Evolutionary conservation across 139 green algal genomes (phyloP).

Genomic region (Raphidocelis subcapitata): DNA sequence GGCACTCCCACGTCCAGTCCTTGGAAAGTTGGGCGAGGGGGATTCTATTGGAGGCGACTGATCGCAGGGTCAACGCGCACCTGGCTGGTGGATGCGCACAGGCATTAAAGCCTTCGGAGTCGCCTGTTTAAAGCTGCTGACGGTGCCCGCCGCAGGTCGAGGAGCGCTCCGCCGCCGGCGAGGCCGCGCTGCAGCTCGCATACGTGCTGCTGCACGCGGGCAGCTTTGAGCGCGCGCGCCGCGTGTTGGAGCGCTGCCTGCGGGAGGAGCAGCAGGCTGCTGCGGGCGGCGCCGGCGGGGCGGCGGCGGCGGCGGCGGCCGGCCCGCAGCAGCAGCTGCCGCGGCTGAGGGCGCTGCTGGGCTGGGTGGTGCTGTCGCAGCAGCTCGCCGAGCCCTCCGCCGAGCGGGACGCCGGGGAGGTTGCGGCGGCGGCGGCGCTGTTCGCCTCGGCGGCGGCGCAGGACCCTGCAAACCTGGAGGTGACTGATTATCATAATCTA

Average conservation of each 20-base stretch:
- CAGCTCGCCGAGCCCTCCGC: conserved; percentile 39
- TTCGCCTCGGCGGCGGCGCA: conserved; percentile 45
- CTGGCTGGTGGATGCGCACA: too few species aligned
- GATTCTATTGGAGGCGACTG: too few species aligned
- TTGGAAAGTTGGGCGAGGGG: neutral
- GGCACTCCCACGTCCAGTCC: neutral
- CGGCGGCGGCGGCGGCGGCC: too few species aligned
- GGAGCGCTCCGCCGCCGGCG: conserved; percentile 34
- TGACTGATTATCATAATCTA: conserved; percentile 2
- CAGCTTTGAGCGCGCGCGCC: conserved; percentile 39
- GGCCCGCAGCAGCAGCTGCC: neutral
- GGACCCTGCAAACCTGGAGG: conserved; percentile 46
- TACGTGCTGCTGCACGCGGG: conserved; percentile 46
- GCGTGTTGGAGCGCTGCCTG: conserved; percentile 41
- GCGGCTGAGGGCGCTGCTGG: conserved; percentile 39
- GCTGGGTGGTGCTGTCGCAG: conserved; percentile 60
- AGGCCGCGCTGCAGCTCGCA: conserved; percentile 44
- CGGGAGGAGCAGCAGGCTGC: neutral
- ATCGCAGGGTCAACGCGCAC: too few species aligned
- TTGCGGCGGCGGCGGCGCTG: conserved; percentile 42
- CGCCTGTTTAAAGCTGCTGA: too few species aligned
- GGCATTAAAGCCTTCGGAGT: too few species aligned
- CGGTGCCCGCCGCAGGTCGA: conserved; percentile 25
- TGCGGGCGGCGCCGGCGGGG: too few species aligned
- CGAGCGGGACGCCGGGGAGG: conserved; percentile 37